These are phyloP conservation scores for Trichosporon coremiiforme DNA, from an alignment of 1,284 basidiomycete species.

Conservation along the genomic window DNA sequence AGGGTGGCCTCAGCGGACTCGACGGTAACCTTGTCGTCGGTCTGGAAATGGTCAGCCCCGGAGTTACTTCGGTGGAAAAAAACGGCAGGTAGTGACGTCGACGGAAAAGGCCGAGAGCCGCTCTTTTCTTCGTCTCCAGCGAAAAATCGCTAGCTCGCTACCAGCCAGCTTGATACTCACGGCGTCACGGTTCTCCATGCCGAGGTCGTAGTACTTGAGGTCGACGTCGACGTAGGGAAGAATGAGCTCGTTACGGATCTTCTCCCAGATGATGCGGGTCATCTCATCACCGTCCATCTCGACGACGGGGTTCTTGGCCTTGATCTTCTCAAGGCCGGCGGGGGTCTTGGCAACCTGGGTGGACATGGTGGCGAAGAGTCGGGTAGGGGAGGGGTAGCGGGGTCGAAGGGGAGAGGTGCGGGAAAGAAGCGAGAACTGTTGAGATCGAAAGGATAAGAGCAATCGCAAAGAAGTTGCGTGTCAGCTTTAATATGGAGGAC, in stretches of 20 bases:
- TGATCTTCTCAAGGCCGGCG: constrained; percentile 60
- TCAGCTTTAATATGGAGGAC: constrained; percentile 24
- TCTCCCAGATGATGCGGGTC: constrained; percentile 98
- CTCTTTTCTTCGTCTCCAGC: constrained; percentile 1
- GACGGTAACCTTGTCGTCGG: constrained; percentile 89
- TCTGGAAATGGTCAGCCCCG: constrained; percentile 60
- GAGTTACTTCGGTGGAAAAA: constrained; percentile 29
- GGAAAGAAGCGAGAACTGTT: constrained; percentile 22
- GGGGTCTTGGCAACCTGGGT: constrained; percentile 39
- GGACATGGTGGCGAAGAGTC: constrained; percentile 29
- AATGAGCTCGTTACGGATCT: constrained; percentile 96
- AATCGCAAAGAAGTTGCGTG: constrained; percentile 18
- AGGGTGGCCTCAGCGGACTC: constrained; percentile 91
- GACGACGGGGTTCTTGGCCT: constrained; percentile 86
- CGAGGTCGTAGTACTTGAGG: constrained; percentile 98
- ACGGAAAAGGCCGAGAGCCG: constrained; percentile 8
- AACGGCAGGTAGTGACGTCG: constrained; percentile 7
- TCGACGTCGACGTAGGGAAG: constrained; percentile 92
- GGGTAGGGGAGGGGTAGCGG: constrained; percentile 24
- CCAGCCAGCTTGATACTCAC: constrained; percentile 57
- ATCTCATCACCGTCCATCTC: constrained; percentile 97
- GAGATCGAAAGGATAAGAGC: constrained; percentile 17
- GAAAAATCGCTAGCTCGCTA: neutral
- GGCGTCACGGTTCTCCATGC: constrained; percentile 85
- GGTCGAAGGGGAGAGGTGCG: constrained; percentile 23